Conservation (phyloP, 1,284 basidiomycete species). For the Anthracocystis panici-leucophaei region DNA sequence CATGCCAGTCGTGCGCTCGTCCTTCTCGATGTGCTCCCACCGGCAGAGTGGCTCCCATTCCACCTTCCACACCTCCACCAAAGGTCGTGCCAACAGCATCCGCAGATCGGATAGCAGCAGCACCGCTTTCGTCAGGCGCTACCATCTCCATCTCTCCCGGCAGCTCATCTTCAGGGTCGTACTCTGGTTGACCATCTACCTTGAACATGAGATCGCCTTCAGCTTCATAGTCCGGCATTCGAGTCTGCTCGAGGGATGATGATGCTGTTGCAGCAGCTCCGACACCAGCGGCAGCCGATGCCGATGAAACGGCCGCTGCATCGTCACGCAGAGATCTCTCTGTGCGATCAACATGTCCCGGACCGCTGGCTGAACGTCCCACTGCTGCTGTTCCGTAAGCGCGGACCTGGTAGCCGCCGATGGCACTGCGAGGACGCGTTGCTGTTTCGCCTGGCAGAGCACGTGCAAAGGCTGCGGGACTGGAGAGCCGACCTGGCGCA, state of each 20-base stretch:
- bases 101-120: slow-evolving; percentile 2
- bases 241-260: slow-evolving; percentile 5
- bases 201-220: slow-evolving; percentile 50
- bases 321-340: slow-evolving; percentile 2
- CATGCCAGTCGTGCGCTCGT: slow-evolving; percentile 36
- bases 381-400: slow-evolving; percentile 21
- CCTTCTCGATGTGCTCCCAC: slow-evolving; percentile 37
- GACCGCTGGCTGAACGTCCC: slow-evolving; percentile 9
- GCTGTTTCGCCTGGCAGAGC: slow-evolving; percentile 12
- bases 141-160: slow-evolving; percentile 54
- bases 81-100: slow-evolving; percentile 4
- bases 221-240: slow-evolving; percentile 30
- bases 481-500: slow-evolving; percentile 10
- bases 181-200: slow-evolving; percentile 33
- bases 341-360: neutral
- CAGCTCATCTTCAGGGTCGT: slow-evolving; percentile 49
- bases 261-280: neutral
- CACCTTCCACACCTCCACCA: slow-evolving; percentile 31
- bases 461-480: slow-evolving; percentile 11
- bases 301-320: neutral
- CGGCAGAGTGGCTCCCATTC: slow-evolving; percentile 38
- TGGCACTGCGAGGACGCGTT: slow-evolving; percentile 11
- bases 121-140: slow-evolving; percentile 13
- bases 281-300: neutral
- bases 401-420: slow-evolving; percentile 21